Base-by-base conservation (phyloP, 176 grass and related monocot species). In the Carex parvula region DNA sequence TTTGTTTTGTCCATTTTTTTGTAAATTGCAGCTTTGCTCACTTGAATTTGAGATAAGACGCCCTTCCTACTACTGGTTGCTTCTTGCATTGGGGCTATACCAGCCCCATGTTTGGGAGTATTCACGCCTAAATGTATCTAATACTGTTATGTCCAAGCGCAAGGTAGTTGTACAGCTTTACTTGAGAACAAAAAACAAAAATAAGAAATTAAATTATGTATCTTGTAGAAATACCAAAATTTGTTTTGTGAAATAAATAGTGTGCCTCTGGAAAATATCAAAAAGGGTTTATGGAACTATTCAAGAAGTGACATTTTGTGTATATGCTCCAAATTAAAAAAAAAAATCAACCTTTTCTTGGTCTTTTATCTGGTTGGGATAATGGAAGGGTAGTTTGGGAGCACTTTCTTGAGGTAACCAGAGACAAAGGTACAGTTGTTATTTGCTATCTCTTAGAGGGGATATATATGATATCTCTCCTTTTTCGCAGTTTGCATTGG, bases 31-130 rank as follows among this genome's bases (percentile, higher is more conserved):
- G 87, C 70, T 94, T 70, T 98, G 91, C 60, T 90, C 93, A 0
- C 93, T 98, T 64, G 96, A 98, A 82, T 98, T 98, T 83, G 93
- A 95, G 76, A 98, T 98, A 84, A 88, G 93, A 1, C 91, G 96
- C 58, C 96, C 93, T 83, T 98, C 96, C 73, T 98, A 95, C 88
- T 99, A 98, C 85, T 98, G 93, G 93, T 77, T 95, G 65, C 80
- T 98, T 79, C 87, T 89, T 83, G 93, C 93, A 35, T 80, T 98
- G 83, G 89, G 60, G 26, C 90, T 98, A 68, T 98, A 98, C 67
- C 91, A 95, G 66, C 96, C 96, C 71, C 82, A 95, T 84, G 96
- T 98, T 63, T 98, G 96, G 96, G 93, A 98, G 53, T 98, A 98
- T 90, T 95, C 95, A n/a, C 92, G 96, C 79, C 83, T 98, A 58